Percentiles rank a stretch among this genome's conserved stretches.
Evolutionary conservation across 2,329 filamentous ascomycete genomes (phyloP).

Genomic region (Cadophora sp.): DNA sequence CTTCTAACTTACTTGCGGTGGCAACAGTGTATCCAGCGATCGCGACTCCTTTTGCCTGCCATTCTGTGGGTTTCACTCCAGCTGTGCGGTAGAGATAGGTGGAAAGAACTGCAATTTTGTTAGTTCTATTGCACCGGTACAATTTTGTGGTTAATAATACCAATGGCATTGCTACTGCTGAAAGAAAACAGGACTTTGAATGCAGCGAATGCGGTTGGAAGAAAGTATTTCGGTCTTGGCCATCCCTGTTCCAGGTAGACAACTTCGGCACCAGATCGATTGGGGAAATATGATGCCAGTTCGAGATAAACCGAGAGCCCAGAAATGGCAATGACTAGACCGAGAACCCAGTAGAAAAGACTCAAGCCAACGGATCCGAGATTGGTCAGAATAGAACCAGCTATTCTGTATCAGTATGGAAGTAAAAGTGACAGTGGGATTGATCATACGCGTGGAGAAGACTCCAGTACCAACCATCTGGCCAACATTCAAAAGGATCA

Average conservation of each 20-base stretch:
- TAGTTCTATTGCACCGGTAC: neutral
- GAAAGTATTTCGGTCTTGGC: slow-evolving; percentile 67
- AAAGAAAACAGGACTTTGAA: slow-evolving; percentile 70
- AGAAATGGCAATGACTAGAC: slow-evolving; percentile 62
- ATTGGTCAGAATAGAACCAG: slow-evolving; percentile 62
- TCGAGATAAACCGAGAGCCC: slow-evolving; percentile 68
- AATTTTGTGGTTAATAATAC: slow-evolving; percentile 19
- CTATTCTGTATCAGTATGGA: slow-evolving; percentile 45
- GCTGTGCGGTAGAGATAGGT: slow-evolving; percentile 67
- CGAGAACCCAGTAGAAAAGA: slow-evolving; percentile 70
- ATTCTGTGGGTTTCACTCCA: slow-evolving; percentile 57
- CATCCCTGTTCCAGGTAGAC: slow-evolving; percentile 74
- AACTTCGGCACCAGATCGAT: slow-evolving; percentile 69
- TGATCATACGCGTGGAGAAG: slow-evolving; percentile 23
- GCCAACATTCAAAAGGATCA: slow-evolving; percentile 66
- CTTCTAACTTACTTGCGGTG: slow-evolving; percentile 54
- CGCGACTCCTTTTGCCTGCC: slow-evolving; percentile 72
- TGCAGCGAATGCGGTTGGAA: slow-evolving; percentile 69
- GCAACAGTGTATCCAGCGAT: slow-evolving; percentile 53
- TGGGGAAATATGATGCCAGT: slow-evolving; percentile 69
- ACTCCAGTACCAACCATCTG: slow-evolving; percentile 68
- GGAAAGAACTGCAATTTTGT: slow-evolving; percentile 56
- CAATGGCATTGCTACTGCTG: slow-evolving; percentile 69
- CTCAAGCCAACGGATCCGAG: slow-evolving; percentile 68
- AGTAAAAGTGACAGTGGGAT: too few species aligned